These are phyloP conservation scores for Cladosporium sp. DNA, from an alignment of 2,329 filamentous ascomycete species.

Conservation along the genomic window DNA sequence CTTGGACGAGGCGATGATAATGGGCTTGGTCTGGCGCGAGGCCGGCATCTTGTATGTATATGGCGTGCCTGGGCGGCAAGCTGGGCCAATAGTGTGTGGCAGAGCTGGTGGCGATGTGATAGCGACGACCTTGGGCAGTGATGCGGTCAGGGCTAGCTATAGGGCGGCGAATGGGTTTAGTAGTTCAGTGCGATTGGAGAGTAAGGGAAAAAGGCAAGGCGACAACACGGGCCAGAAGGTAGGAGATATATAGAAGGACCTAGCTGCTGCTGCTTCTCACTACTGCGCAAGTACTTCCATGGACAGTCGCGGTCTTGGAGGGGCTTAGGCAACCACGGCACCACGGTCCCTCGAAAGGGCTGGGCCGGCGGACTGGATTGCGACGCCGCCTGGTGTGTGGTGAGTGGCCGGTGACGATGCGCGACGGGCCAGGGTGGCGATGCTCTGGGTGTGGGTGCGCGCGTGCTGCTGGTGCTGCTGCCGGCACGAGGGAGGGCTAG, in stretches of 20 bases:
- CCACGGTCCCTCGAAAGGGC: slow-evolving; percentile 2
- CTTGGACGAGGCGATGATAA: slow-evolving; percentile 24
- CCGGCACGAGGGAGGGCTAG: background rate
- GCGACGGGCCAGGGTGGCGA: background rate
- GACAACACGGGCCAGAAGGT: background rate
- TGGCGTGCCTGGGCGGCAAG: slow-evolving; percentile 10
- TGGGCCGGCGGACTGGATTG: slow-evolving; percentile 8
- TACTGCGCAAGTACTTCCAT: background rate
- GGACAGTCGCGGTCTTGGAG: background rate
- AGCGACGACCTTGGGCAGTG: slow-evolving; percentile 4
- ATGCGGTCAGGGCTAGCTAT: background rate
- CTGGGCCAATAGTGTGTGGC: slow-evolving; percentile 2
- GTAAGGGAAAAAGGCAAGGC: slow-evolving; percentile 1
- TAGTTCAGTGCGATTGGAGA: slow-evolving; percentile 10
- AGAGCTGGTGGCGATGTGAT: background rate
- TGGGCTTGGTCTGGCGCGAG: slow-evolving; percentile 15
- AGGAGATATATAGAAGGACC: slow-evolving; percentile 9
- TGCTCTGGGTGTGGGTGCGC: background rate
- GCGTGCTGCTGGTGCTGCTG: background rate
- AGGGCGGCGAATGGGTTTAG: slow-evolving; percentile 11
- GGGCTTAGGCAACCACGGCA: slow-evolving; percentile 6
- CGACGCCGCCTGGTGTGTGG: slow-evolving; percentile 8
- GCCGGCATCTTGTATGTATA: slow-evolving; percentile 2
- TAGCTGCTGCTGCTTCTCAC: background rate
- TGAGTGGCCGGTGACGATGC: background rate